phyloP scores from a whole-genome alignment of 169 alveolate genomes.

The Amoebophrya sp. region DNA sequence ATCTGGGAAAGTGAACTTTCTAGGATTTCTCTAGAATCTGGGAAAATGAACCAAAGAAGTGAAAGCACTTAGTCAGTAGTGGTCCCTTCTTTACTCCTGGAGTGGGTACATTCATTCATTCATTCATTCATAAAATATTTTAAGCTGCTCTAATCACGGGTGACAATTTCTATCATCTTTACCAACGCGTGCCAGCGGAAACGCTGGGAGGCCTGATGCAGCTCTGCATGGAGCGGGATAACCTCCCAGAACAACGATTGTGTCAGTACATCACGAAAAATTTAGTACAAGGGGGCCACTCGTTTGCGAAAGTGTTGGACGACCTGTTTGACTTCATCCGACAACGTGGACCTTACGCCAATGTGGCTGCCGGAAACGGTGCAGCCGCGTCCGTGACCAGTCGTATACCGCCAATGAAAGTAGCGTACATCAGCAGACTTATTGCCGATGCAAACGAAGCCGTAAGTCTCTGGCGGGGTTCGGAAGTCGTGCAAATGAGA shows the following conservation, averaged over 20 bases:
- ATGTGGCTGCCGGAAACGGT: neutral
- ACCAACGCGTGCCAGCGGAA: neutral
- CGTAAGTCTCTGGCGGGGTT: neutral
- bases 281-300: neutral
- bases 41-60: too few relatives aligned
- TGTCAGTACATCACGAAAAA: neutral
- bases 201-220: neutral
- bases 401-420: neutral
- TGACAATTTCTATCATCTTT: neutral
- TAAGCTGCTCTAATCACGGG: neutral
- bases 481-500: neutral
- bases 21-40: too few relatives aligned
- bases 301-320: neutral
- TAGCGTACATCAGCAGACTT: neutral
- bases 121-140: too few relatives aligned
- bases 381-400: too few relatives aligned
- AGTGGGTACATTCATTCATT: too few relatives aligned
- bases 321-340: neutral
- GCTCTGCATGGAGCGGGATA: neutral
- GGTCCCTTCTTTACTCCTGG: too few relatives aligned
- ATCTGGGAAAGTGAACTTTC: too few relatives aligned
- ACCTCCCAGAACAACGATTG: neutral
- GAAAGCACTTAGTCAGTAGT: too few relatives aligned
- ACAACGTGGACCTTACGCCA: neutral
- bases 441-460: neutral